These are phyloP conservation scores for Podospora conica DNA, from an alignment of 495 filamentous ascomycete genomes.

Conservation along the genomic window DNA sequence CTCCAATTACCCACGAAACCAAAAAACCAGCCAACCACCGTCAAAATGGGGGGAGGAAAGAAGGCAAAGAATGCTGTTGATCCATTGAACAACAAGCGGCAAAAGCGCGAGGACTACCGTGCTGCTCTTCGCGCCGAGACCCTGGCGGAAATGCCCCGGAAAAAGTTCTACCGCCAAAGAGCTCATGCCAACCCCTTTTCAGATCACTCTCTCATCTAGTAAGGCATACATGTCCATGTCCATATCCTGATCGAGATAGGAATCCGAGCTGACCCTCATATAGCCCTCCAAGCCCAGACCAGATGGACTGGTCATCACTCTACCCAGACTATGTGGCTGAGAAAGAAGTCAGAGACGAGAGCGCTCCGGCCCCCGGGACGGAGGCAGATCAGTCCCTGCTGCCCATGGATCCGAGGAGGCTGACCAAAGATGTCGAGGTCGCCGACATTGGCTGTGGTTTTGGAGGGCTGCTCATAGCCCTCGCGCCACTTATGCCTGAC, in stretches of 20 bases:
- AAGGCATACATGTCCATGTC: conserved; percentile 14
- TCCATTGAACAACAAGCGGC: conserved; percentile 49
- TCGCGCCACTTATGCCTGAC: conserved; percentile 74
- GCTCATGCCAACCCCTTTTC: conserved; percentile 98
- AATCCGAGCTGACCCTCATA: background rate
- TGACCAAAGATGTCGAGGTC: conserved; percentile 73
- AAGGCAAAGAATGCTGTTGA: conserved; percentile 30
- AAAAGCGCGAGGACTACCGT: conserved; percentile 72
- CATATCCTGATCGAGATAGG: background rate
- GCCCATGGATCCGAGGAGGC: conserved; percentile 27
- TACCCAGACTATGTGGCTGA: conserved; percentile 62
- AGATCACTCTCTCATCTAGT: conserved; percentile 86
- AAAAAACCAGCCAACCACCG: background rate
- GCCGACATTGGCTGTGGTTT: conserved; percentile 97
- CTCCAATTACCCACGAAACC: background rate
- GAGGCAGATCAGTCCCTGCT: conserved; percentile 8
- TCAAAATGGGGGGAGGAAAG: conserved; percentile 20
- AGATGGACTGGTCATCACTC: conserved; percentile 85
- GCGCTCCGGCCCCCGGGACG: conserved; percentile 25
- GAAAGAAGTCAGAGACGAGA: conserved; percentile 22
- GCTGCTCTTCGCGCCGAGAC: conserved; percentile 24
- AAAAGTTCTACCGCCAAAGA: conserved; percentile 92
- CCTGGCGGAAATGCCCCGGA: conserved; percentile 58
- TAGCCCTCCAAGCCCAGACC: conserved; percentile 72
- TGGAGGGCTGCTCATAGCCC: conserved; percentile 80